phyloP scores from a whole-genome alignment of 805 yeast genomes.

The Nematodospora valgi region DNA sequence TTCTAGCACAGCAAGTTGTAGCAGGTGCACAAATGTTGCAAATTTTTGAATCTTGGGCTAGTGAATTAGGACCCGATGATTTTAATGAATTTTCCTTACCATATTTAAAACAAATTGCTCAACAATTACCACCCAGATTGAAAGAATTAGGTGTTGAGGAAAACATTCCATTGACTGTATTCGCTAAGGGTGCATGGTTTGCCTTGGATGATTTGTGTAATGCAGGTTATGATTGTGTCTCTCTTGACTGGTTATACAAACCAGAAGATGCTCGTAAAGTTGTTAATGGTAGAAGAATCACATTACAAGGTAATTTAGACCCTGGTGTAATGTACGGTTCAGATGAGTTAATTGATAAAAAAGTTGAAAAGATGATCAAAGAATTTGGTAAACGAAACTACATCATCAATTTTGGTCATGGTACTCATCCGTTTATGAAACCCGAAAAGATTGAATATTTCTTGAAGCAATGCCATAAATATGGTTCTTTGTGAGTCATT shows the following conservation, averaged over 20 bases:
- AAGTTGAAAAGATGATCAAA: constrained; percentile 82
- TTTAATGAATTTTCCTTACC: constrained; percentile 88
- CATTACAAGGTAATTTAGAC: constrained; percentile 92
- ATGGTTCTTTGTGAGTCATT: constrained; percentile 44
- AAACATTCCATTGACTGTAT: constrained; percentile 79
- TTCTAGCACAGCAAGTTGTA: constrained; percentile 87
- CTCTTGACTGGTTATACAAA: constrained; percentile 87
- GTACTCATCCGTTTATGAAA: constrained; percentile 97
- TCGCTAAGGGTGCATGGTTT: constrained; percentile 97
- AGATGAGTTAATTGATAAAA: constrained; percentile 70
- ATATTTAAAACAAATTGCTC: constrained; percentile 72
- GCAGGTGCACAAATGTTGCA: constrained; percentile 99
- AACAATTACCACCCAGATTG: constrained; percentile 64
- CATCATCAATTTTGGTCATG: constrained; percentile 95
- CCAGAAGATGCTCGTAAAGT: constrained; percentile 82
- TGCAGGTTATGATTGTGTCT: constrained; percentile 80
- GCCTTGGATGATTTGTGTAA: constrained; percentile 83
- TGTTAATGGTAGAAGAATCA: constrained; percentile 66
- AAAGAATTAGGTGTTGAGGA: constrained; percentile 68
- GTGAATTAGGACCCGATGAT: constrained; percentile 89
- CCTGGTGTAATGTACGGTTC: constrained; percentile 95
- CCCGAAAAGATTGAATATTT: constrained; percentile 86
- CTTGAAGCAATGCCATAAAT: constrained; percentile 80
- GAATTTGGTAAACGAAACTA: constrained; percentile 90
- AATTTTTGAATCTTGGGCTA: constrained; percentile 97